phyloP scores from a whole-genome alignment of 2,329 filamentous ascomycete species.

The Alternaria atra region DNA sequence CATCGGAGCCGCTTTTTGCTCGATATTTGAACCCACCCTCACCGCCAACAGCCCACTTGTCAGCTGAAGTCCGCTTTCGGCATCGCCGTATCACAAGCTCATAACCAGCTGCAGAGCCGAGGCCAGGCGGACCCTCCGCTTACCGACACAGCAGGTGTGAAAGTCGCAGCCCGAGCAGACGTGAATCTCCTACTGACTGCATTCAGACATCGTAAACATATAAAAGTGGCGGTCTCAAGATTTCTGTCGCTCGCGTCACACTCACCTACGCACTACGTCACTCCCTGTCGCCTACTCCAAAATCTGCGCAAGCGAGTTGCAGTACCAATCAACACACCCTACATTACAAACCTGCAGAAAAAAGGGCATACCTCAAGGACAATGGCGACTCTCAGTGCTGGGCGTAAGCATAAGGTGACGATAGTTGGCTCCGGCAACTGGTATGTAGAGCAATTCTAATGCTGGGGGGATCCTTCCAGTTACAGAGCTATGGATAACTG shows the following conservation, averaged over 20 bases:
- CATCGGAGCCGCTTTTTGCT: conserved; percentile 4
- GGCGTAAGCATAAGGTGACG: conserved; percentile 88
- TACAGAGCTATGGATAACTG: not conserved
- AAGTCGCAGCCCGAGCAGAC: conserved; percentile 35
- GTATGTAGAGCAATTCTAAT: conserved; percentile 58
- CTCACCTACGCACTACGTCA: conserved; percentile 27
- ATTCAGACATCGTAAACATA: conserved; percentile 17
- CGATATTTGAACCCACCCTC: conserved; percentile 8
- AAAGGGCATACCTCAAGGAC: conserved; percentile 24
- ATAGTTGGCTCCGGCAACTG: conserved; percentile 97
- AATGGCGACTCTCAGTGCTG: conserved; percentile 61
- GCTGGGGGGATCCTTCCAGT: no score
- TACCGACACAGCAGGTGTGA: conserved; percentile 27
- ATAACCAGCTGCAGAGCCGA: conserved; percentile 27
- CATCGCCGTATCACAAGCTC: conserved; percentile 46
- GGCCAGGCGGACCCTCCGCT: conserved; percentile 34
- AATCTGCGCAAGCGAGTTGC: conserved; percentile 13
- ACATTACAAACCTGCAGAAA: conserved; percentile 5
- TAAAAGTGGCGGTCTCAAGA: conserved; percentile 38
- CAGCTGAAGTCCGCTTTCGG: conserved; percentile 26
- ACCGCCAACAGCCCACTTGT: conserved; percentile 24
- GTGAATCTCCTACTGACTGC: conserved; percentile 20
- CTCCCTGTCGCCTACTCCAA: conserved; percentile 27
- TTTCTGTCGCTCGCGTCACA: conserved; percentile 20
- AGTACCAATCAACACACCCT: conserved; percentile 15